These are phyloP conservation scores for Moesziomyces parantarcticus DNA, from an alignment of 1,284 basidiomycete species.

Conservation along the genomic window DNA sequence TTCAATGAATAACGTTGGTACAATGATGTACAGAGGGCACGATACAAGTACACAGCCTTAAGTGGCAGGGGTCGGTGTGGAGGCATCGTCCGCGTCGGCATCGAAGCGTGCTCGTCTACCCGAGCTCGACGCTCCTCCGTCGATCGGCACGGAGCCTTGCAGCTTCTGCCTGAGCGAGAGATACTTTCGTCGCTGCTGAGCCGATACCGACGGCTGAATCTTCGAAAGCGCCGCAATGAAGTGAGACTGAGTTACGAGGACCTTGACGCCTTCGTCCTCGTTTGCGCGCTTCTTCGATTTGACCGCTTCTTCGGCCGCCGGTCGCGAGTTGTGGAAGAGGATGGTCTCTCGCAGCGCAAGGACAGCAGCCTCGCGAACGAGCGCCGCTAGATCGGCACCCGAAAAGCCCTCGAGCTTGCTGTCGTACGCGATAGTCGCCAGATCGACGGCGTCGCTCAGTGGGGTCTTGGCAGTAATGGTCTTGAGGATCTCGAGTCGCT, in stretches of 20 bases:
- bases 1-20: background rate
- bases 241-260: slow-evolving; percentile 72
- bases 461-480: slow-evolving; percentile 79
- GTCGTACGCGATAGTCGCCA: slow-evolving; percentile 53
- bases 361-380: slow-evolving; percentile 79
- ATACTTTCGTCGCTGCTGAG: slow-evolving; percentile 83
- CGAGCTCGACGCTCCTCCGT: slow-evolving; percentile 5
- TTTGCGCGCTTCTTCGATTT: slow-evolving; percentile 7
- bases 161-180: slow-evolving; percentile 34
- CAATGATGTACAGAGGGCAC: background rate
- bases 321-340: slow-evolving; percentile 31
- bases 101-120: slow-evolving; percentile 13
- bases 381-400: slow-evolving; percentile 65
- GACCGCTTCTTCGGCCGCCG: background rate
- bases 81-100: slow-evolving; percentile 9
- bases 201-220: slow-evolving; percentile 86
- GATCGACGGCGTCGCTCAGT: slow-evolving; percentile 71
- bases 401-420: slow-evolving; percentile 59
- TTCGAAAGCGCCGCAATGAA: slow-evolving; percentile 82
- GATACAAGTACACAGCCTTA: slow-evolving; percentile 18
- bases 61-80: slow-evolving; percentile 15
- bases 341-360: slow-evolving; percentile 76
- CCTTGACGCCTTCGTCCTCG: slow-evolving; percentile 20
- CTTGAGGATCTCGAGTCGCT: slow-evolving; percentile 81
- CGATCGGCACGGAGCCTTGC: slow-evolving; percentile 42